A percentile compares a stretch with the other conserved stretches of the same genome.
phyloP scores from a whole-genome alignment of 2,329 filamentous ascomycete genomes.

The Diplodia intermedia region DNA sequence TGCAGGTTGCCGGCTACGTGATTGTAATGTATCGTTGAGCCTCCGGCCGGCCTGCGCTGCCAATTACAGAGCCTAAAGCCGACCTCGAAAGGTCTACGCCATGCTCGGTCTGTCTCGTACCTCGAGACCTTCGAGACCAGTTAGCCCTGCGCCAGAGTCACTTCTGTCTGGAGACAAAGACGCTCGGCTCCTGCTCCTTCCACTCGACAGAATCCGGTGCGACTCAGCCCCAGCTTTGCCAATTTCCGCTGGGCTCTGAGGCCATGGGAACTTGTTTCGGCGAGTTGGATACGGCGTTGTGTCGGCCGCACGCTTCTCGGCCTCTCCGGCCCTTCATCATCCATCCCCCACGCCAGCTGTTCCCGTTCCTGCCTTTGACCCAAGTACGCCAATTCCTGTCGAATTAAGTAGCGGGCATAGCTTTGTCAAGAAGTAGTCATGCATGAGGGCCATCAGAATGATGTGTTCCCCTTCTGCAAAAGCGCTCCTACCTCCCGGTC shows the following conservation, averaged over 20 bases:
- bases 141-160: not conserved
- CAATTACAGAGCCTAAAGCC: too few species aligned
- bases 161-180: conserved; percentile 3
- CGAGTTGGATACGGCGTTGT: not conserved
- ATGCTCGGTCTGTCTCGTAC: too few species aligned
- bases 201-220: not conserved
- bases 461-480: not conserved
- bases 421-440: not conserved
- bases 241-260: not conserved
- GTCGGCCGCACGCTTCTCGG: not conserved
- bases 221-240: conserved; percentile 3
- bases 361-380: not conserved
- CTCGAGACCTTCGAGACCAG: too few species aligned
- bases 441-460: not conserved
- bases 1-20: too few species aligned
- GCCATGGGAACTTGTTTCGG: not conserved
- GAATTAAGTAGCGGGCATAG: not conserved
- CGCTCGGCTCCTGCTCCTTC: not conserved
- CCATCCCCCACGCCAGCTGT: not conserved
- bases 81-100: too few species aligned
- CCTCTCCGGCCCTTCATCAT: not conserved
- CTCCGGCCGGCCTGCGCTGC: too few species aligned
- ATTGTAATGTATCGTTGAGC: too few species aligned
- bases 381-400: not conserved
- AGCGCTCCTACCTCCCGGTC: not conserved